Base-by-base conservation (phyloP, 495 filamentous ascomycete genomes). In the Glutinoglossum americanum region DNA sequence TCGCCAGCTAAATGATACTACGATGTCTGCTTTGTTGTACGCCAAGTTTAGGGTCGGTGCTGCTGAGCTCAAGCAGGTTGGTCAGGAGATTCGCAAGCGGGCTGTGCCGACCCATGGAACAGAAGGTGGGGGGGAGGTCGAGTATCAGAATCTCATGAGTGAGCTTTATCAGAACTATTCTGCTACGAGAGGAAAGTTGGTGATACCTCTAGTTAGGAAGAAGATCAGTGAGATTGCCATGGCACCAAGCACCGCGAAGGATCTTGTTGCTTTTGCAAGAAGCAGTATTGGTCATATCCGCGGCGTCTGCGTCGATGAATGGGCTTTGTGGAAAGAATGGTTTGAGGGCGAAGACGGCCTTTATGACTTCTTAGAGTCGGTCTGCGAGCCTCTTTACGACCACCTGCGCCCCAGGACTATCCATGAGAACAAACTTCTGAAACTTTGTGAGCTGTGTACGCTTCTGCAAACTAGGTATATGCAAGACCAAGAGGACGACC, bases 391-490 rank as follows among this genome's bases (percentile, higher is more conserved):
- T 9, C 68, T 87, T n/a, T 84, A 84, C 62, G 83, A 87, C 58
- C 73, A 84, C 61, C 71, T 87, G 25, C 74, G 80, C 33, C 83
- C 83, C 8, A 71, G 76, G 32, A 84, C 80, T 25, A 83, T 85
- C 47, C 81, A 82, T 60, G 83, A 87, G 64, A 81, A 74, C 21
- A 78, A 71, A 77, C 72, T 84, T 61, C 62, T 87, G 71, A 78
- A 84, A 70, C 76, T 90, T 3, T 94, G 87, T 68, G 84, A 87
- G 62, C 70, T 95, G 0, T 82, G 87, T 57, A 82, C 81, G 9
- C 75, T 89, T 66, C 71, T 95, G 11, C 87, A 89, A 61, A 85
- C 85, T n/a, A 80, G 83, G 45, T 94, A 94, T 61, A 74, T 89
- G 62, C 72, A 82, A 25, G 80, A 84, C 48, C 75, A 76, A 39